Evolutionary conservation across 257 asterid genomes (phyloP), one percentile per base, ranked within the genome.

Genomic region (Galeopsis tetrahit): DNA sequence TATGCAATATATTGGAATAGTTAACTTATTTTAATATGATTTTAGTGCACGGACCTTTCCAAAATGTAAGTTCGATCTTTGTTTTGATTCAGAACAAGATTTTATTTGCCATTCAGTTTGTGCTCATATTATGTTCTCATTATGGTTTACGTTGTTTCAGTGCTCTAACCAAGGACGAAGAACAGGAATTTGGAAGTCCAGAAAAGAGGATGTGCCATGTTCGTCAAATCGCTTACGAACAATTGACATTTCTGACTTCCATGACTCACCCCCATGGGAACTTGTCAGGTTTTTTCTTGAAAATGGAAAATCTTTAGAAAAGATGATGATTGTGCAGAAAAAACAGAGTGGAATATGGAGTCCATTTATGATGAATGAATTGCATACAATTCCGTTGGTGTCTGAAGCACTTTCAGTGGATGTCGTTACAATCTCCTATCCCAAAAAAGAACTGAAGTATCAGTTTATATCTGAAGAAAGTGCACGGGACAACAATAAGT

Each of bases 281-380:
- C 28, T 71, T 44, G 34, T 70, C 43, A 65, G 58, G 66, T 77
- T 71, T 63, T 65, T 71, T 46, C 77, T 77, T 7, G 58, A 35
- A 31, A 21, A 21, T 21, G 28, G 28, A 21, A 21, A 21, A 21
- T 21, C 28, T 21, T 21, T 21, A 21, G 28, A 21, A 21, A 21
- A 21, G 28, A 21, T 21, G 28, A 21, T 21, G 28, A 63, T 63
- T 31, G 1, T 4, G 15, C 72, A 7, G 33, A 38, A 42, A 36
- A 40, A 38, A 21, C 38, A 14, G 2, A 7, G 2, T 35, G 40
- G 38, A 32, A 13, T 64, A 63, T 21, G 28, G 28, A 21, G 28
- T 21, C 33, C 44, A 21, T 13, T 8, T 4, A 42, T 43, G 39
- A 34, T 70, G 8, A 55, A 33, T 70, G 69, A 38, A 9, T 55